Conservation (phyloP, 2,329 filamentous ascomycete species). For the Fusarium guadeloupense region DNA sequence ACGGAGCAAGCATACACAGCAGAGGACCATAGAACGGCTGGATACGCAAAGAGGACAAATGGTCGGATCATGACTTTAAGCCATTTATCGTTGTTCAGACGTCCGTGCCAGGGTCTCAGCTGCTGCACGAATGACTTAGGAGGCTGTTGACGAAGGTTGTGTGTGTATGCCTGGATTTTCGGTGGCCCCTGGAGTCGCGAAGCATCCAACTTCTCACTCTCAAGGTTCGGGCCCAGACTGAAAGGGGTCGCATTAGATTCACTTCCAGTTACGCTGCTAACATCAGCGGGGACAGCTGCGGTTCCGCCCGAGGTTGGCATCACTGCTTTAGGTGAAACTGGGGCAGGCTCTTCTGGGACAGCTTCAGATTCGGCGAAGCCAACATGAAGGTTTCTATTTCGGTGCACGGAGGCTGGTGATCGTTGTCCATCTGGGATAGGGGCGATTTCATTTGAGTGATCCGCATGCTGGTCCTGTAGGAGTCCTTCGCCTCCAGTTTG, state of each 20-base stretch:
- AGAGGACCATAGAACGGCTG: slow-evolving; percentile 87
- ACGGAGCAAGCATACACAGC: slow-evolving; percentile 87
- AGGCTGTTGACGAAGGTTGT: slow-evolving; percentile 71
- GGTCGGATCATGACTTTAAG: slow-evolving; percentile 79
- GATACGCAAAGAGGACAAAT: slow-evolving; percentile 87
- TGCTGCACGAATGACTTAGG: slow-evolving; percentile 77
- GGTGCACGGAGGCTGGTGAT: slow-evolving; percentile 14
- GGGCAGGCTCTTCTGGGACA: slow-evolving; percentile 3
- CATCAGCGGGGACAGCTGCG: not conserved
- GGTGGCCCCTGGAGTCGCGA: slow-evolving; percentile 48
- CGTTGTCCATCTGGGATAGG: slow-evolving; percentile 19
- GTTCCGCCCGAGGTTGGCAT: not conserved
- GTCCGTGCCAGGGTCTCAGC: slow-evolving; percentile 79
- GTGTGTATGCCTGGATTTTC: slow-evolving; percentile 69
- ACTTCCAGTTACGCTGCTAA: slow-evolving; percentile 28
- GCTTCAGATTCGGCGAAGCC: slow-evolving; percentile 58
- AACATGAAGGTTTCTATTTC: slow-evolving; percentile 59
- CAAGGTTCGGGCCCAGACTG: slow-evolving; percentile 47
- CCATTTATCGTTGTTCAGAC: slow-evolving; percentile 82
- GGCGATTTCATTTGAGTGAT: slow-evolving; percentile 64
- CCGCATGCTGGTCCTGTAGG: slow-evolving; percentile 38
- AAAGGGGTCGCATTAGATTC: slow-evolving; percentile 38
- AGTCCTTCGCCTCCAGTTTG: slow-evolving; percentile 3
- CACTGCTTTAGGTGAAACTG: slow-evolving; percentile 6
- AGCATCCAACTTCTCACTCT: slow-evolving; percentile 55